phyloP scores from a whole-genome alignment of 2,329 filamentous ascomycete species.

The Aspergillus sergii region DNA sequence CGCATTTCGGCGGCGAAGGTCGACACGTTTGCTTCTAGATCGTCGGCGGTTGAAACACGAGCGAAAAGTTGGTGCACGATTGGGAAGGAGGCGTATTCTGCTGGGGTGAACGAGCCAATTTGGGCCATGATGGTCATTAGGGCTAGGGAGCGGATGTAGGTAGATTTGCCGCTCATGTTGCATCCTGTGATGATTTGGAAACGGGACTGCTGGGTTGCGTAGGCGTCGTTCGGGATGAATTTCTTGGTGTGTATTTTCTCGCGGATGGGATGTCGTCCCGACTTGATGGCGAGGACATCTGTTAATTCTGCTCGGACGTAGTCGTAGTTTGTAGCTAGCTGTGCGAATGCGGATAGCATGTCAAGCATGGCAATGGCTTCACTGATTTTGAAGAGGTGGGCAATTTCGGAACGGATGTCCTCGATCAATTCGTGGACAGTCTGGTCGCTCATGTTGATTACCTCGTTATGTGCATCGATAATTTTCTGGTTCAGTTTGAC shows the following conservation, averaged over 20 bases:
- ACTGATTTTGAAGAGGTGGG: constrained; percentile 77
- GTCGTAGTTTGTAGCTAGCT: constrained; percentile 68
- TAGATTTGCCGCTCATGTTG: constrained; percentile 98
- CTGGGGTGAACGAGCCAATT: constrained; percentile 87
- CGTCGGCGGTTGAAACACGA: constrained; percentile 82
- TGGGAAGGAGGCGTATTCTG: constrained; percentile 77
- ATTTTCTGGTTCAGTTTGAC: constrained; percentile 80
- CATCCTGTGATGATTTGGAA: constrained; percentile 95
- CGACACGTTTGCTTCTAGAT: constrained; percentile 85
- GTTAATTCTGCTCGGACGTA: constrained; percentile 72
- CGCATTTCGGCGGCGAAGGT: constrained; percentile 95
- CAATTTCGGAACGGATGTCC: constrained; percentile 71
- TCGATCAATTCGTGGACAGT: constrained; percentile 72
- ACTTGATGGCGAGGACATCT: constrained; percentile 70
- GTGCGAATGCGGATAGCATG: constrained; percentile 77
- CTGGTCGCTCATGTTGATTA: constrained; percentile 78
- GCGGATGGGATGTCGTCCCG: constrained; percentile 75
- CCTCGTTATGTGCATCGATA: constrained; percentile 78
- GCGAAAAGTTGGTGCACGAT: constrained; percentile 85
- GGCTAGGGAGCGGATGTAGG: constrained; percentile 84
- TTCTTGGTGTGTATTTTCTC: constrained; percentile 70
- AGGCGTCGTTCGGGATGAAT: constrained; percentile 89
- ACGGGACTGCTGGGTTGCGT: constrained; percentile 74
- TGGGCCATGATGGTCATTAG: constrained; percentile 92
- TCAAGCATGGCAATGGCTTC: constrained; percentile 86